phyloP scores from a whole-genome alignment of 805 yeast genomes.

The Metschnikowia noctiluminum region DNA sequence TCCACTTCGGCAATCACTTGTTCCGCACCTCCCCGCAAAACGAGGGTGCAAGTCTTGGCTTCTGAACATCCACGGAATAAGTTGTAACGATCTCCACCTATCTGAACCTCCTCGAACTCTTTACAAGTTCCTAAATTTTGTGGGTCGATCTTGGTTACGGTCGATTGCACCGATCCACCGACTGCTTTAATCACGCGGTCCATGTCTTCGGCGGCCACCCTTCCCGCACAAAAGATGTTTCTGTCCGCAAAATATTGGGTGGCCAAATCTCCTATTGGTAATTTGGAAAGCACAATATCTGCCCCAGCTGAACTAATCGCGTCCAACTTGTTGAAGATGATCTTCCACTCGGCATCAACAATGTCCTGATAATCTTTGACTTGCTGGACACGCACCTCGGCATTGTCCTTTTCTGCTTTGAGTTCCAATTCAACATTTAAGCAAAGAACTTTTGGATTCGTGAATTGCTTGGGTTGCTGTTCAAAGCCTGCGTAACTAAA shows the following conservation, averaged over 20 bases:
- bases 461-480: constrained; percentile 90
- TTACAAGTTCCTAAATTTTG: constrained; percentile 54
- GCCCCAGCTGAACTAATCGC: constrained; percentile 85
- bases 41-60: constrained; percentile 89
- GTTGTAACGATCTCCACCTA: constrained; percentile 94
- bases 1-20: constrained; percentile 98
- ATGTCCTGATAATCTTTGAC: constrained; percentile 92
- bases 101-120: constrained; percentile 86
- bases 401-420: constrained; percentile 98
- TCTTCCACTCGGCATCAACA: constrained; percentile 99
- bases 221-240: constrained; percentile 94
- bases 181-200: constrained; percentile 90
- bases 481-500: constrained; percentile 98
- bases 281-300: constrained; percentile 84
- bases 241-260: constrained; percentile 98
- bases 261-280: constrained; percentile 98
- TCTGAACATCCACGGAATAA: constrained; percentile 88
- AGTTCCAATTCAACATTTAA: constrained; percentile 92
- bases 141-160: constrained; percentile 64
- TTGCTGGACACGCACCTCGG: constrained; percentile 94
- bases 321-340: constrained; percentile 81
- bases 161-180: constrained; percentile 83
- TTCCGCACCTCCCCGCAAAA: constrained; percentile 96
- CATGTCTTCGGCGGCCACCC: constrained; percentile 87
- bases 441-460: constrained; percentile 75